Evolutionary conservation across 768 basidiomycete species (phyloP).

Genomic region (Grammothele lineata): DNA sequence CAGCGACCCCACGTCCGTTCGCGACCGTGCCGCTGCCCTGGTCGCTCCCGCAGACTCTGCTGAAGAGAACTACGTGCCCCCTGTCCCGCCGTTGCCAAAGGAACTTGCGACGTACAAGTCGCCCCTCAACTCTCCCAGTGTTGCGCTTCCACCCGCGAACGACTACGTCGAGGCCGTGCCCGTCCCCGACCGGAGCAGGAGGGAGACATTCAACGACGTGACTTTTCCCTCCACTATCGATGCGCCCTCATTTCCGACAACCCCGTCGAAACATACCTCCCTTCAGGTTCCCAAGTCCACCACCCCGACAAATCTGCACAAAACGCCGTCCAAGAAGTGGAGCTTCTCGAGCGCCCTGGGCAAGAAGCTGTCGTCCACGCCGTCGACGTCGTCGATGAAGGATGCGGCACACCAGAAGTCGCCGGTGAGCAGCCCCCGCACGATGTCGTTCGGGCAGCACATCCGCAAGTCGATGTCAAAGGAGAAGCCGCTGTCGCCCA

Average conservation of each 20-base stretch:
- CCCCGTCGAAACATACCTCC: conserved; percentile 24
- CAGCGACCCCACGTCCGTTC: conserved; percentile 55
- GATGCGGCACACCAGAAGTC: conserved; percentile 40
- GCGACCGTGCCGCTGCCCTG: conserved; percentile 64
- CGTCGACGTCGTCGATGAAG: conserved; percentile 52
- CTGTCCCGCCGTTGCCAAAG: conserved; percentile 91
- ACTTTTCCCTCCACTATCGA: conserved; percentile 50
- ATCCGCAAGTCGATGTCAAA: conserved; percentile 67
- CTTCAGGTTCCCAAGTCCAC: conserved; percentile 23
- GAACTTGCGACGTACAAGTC: conserved; percentile 77
- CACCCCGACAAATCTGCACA: conserved; percentile 35
- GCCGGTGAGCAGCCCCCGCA: conserved; percentile 58
- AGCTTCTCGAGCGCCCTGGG: conserved; percentile 87
- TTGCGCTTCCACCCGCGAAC: conserved; percentile 41
- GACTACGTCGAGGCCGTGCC: conserved; percentile 31
- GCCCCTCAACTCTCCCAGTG: conserved; percentile 56
- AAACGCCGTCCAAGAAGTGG: conserved; percentile 95
- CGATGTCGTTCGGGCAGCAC: conserved; percentile 62
- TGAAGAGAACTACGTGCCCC: conserved; percentile 74
- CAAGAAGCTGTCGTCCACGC: conserved; percentile 64
- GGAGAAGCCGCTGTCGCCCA: conserved; percentile 49
- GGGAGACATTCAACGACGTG: conserved; percentile 39
- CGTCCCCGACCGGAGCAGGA: conserved; percentile 30
- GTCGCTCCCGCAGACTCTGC: conserved; percentile 53
- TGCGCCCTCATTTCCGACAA: conserved; percentile 39